A percentile compares a stretch with the other conserved stretches of the same genome.
These are phyloP conservation scores for Alternaria longipes DNA, from an alignment of 2,329 filamentous ascomycete species.

Conservation along the genomic window DNA sequence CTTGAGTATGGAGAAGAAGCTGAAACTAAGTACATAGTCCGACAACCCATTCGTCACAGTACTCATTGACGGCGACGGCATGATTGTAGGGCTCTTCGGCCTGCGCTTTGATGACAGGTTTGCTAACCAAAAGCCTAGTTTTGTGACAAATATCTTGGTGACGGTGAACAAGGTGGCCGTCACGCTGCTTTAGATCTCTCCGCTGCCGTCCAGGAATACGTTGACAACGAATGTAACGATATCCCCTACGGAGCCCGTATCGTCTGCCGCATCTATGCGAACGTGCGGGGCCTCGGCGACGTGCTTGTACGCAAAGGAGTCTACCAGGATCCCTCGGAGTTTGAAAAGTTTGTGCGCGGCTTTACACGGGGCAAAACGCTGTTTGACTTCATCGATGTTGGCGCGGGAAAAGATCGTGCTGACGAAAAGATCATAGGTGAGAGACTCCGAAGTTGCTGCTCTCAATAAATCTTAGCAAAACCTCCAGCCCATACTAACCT, in stretches of 20 bases:
- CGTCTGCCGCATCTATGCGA: constrained; percentile 63
- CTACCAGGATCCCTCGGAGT: constrained; percentile 51
- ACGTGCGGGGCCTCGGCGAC: constrained; percentile 61
- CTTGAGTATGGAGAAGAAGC: neutral
- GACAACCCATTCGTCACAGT: constrained; percentile 63
- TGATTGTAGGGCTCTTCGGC: constrained; percentile 49
- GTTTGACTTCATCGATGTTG: constrained; percentile 59
- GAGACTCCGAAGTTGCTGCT: constrained; percentile 26
- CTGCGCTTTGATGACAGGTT: neutral
- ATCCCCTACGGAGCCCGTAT: constrained; percentile 58
- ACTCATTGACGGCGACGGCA: constrained; percentile 65
- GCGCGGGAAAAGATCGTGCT: constrained; percentile 56
- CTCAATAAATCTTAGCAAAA: neutral
- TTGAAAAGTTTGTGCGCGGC: constrained; percentile 65
- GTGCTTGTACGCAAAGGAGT: constrained; percentile 58
- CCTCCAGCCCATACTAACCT: constrained; percentile 11
- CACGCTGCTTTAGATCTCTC: constrained; percentile 62
- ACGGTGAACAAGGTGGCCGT: constrained; percentile 63
- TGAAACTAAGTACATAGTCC: constrained; percentile 8
- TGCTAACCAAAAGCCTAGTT: constrained; percentile 48
- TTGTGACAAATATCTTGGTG: constrained; percentile 59
- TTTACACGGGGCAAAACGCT: constrained; percentile 61
- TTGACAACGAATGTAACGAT: constrained; percentile 47
- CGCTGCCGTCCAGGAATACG: constrained; percentile 54
- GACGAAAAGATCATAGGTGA: constrained; percentile 60